These are phyloP conservation scores for Thraustotheca clavata DNA, from an alignment of 352 stramenopile genomes.

Conservation along the genomic window DNA sequence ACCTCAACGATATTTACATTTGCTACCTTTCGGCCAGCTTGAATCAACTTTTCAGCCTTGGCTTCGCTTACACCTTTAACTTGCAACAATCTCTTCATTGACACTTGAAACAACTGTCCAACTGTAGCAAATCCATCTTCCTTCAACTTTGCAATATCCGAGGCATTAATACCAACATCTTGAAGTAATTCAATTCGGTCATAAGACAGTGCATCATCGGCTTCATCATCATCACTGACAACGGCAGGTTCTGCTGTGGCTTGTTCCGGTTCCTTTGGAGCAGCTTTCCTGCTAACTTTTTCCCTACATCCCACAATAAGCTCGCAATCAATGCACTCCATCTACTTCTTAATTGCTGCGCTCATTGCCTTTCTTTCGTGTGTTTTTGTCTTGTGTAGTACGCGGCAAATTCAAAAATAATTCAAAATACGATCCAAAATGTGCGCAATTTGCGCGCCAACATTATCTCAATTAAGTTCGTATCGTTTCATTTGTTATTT, in stretches of 20 bases:
- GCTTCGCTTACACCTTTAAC: constrained; percentile 87
- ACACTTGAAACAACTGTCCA: constrained; percentile 73
- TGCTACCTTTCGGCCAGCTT: constrained; percentile 61
- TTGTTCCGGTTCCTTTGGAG: background rate
- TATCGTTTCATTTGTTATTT: background rate
- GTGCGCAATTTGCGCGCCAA: constrained; percentile 12
- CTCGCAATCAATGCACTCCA: background rate
- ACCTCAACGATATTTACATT: background rate
- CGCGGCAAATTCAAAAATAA: background rate
- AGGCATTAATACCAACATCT: constrained; percentile 62
- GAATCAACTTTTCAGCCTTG: constrained; percentile 78
- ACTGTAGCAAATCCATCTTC: constrained; percentile 72
- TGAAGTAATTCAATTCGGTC: constrained; percentile 66
- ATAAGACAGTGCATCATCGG: constrained; percentile 41
- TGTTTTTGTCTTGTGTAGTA: background rate
- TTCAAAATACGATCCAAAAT: background rate
- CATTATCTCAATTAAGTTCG: constrained; percentile 5
- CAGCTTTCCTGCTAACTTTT: constrained; percentile 15
- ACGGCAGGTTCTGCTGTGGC: constrained; percentile 21
- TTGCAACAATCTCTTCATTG: constrained; percentile 45
- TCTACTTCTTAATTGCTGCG: constrained; percentile 17
- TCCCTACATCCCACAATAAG: constrained; percentile 2
- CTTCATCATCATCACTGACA: constrained; percentile 36
- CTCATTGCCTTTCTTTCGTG: constrained; percentile 6
- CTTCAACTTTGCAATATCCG: constrained; percentile 72